Conservation (phyloP, 2,329 filamentous ascomycete genomes). For the Verticillium alfalfae region DNA sequence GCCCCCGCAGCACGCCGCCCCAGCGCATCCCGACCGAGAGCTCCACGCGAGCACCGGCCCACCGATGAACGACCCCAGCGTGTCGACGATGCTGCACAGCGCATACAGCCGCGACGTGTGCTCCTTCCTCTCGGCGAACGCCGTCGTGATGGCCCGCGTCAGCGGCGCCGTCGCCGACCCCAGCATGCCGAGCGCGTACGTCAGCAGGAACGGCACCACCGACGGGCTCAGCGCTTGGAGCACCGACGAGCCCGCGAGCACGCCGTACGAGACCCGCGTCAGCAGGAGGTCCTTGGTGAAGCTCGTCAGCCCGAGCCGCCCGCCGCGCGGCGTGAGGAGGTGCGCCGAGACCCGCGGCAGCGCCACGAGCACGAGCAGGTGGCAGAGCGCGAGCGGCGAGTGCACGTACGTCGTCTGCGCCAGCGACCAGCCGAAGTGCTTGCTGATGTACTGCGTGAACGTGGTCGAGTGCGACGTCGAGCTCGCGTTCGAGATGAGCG, state of each 20-base stretch:
- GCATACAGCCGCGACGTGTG: conserved; percentile 35
- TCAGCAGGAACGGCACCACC: conserved; percentile 26
- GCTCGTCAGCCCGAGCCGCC: conserved; percentile 23
- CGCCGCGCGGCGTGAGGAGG: conserved; percentile 14
- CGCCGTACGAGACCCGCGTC: conserved; percentile 22
- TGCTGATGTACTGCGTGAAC: conserved; percentile 36
- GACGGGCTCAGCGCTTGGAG: conserved; percentile 26
- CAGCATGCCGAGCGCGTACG: conserved; percentile 28
- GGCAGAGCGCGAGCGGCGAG: conserved; percentile 32
- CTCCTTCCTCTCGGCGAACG: conserved; percentile 25
- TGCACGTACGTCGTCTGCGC: conserved; percentile 35
- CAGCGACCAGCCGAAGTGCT: conserved; percentile 36
- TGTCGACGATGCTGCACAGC: conserved; percentile 31
- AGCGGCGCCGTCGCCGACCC: conserved; percentile 31
- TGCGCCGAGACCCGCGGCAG: conserved; percentile 27
- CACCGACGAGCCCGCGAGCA: conserved; percentile 24
- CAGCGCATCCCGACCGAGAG: conserved; percentile 26
- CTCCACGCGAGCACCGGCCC: conserved; percentile 31
- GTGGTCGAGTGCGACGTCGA: conserved; percentile 25
- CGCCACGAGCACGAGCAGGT: conserved; percentile 26
- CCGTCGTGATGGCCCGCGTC: conserved; percentile 31
- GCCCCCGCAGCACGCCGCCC: conserved; percentile 28
- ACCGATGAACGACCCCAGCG: conserved; percentile 31
- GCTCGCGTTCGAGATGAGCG: conserved; percentile 30
- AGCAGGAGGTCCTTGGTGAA: conserved; percentile 32